Percentiles rank a stretch among this genome's conserved stretches.
Conservation (phyloP, 176 grass and related monocot species). For the Elymus sibiricus region DNA sequence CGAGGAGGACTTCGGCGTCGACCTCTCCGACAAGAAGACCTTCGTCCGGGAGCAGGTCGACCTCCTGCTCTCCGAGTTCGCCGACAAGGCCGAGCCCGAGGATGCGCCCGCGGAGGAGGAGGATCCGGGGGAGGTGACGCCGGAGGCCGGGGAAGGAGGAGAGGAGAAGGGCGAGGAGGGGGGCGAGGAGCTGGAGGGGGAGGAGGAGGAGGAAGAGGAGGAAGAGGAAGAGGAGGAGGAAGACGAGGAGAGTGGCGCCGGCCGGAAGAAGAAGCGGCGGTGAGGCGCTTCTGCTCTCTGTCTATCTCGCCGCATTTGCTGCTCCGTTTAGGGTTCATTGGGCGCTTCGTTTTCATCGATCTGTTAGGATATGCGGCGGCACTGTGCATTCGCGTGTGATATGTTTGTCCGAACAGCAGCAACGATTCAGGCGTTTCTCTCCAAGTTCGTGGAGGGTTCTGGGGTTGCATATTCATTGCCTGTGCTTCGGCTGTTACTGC, state of each 20-base stretch:
- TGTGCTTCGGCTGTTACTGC: not conserved
- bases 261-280: slow-evolving; percentile 77
- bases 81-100: slow-evolving; percentile 28
- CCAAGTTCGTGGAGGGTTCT: not conserved
- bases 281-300: slow-evolving; percentile 34
- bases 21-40: slow-evolving; percentile 88
- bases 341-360: slow-evolving; percentile 5
- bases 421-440: slow-evolving; percentile 3
- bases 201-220: slow-evolving; percentile 44
- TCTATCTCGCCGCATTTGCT: slow-evolving; percentile 19
- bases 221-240: slow-evolving; percentile 35
- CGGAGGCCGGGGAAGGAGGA: slow-evolving; percentile 20
- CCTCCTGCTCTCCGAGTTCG: slow-evolving; percentile 64
- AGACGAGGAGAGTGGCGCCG: slow-evolving; percentile 11
- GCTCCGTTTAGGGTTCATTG: not conserved
- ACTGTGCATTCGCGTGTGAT: not conserved
- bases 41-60: slow-evolving; percentile 97
- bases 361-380: slow-evolving; percentile 6
- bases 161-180: slow-evolving; percentile 6
- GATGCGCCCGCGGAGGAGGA: slow-evolving; percentile 32
- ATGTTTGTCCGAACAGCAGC: not conserved
- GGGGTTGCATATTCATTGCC: slow-evolving; percentile 1
- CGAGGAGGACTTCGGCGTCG: slow-evolving; percentile 84
- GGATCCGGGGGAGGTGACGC: slow-evolving; percentile 18
- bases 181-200: not conserved